Percentiles rank a stretch among this genome's conserved stretches.
phyloP scores from a whole-genome alignment of 2,329 filamentous ascomycete genomes.

The Cladophialophora psammophila region DNA sequence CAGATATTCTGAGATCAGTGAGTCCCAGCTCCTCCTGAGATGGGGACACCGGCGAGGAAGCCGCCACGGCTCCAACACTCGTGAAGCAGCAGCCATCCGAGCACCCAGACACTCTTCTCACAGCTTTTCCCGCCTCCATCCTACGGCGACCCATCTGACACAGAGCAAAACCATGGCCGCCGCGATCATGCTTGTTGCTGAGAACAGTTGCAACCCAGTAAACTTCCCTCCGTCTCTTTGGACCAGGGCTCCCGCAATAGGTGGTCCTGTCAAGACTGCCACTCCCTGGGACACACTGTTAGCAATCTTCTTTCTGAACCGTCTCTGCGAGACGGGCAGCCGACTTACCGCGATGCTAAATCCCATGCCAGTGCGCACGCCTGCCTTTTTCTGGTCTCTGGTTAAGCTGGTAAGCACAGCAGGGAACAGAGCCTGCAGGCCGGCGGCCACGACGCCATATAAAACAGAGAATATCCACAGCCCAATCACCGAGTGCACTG shows the following conservation, averaged over 20 bases:
- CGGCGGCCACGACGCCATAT: constrained; percentile 70
- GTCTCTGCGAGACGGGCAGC: not conserved
- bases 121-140: constrained; percentile 44
- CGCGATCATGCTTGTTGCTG: constrained; percentile 53
- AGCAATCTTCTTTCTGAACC: not conserved
- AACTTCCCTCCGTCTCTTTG: constrained; percentile 54
- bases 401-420: constrained; percentile 65
- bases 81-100: not conserved
- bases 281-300: constrained; percentile 47
- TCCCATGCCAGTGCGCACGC: constrained; percentile 64
- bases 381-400: constrained; percentile 59
- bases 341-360: constrained; percentile 55
- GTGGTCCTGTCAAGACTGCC: constrained; percentile 62
- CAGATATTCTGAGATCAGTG: too few species aligned
- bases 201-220: constrained; percentile 62
- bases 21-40: not conserved
- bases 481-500: constrained; percentile 56
- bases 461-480: constrained; percentile 69
- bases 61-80: not conserved
- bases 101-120: constrained; percentile 25
- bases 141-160: constrained; percentile 49
- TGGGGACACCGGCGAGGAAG: not conserved
- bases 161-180: constrained; percentile 52
- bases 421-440: constrained; percentile 71
- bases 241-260: constrained; percentile 62